phyloP scores from a whole-genome alignment of 768 basidiomycete species.

The Tremella yokohamensis region DNA sequence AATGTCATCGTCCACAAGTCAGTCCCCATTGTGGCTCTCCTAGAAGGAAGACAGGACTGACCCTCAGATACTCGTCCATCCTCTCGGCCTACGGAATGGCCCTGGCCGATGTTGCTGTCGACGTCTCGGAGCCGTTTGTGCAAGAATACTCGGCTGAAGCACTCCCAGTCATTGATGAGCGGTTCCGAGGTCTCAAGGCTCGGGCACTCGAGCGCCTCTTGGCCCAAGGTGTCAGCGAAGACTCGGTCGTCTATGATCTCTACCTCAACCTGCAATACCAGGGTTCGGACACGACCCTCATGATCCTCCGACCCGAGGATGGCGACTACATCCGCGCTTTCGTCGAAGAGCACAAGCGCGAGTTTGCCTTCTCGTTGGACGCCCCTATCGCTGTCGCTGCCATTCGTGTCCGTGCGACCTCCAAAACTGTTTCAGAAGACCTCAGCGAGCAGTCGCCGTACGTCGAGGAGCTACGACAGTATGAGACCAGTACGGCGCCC shows the following conservation, averaged over 20 bases:
- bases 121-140: not conserved
- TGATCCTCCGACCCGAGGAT: constrained; percentile 56
- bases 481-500: constrained; percentile 8
- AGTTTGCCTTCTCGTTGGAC: constrained; percentile 85
- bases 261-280: constrained; percentile 52
- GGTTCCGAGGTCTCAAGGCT: not conserved
- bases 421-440: constrained; percentile 14
- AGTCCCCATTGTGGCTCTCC: constrained; percentile 19
- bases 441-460: constrained; percentile 22
- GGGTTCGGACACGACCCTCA: constrained; percentile 71
- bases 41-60: not conserved
- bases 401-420: constrained; percentile 77
- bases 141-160: constrained; percentile 44
- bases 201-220: constrained; percentile 45
- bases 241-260: constrained; percentile 68
- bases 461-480: constrained; percentile 24
- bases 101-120: constrained; percentile 49
- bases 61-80: constrained; percentile 62
- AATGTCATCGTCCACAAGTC: constrained; percentile 15
- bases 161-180: not conserved
- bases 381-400: constrained; percentile 86
- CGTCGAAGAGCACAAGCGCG: constrained; percentile 71
- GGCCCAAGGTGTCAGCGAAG: constrained; percentile 49
- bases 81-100: constrained; percentile 86
- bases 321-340: constrained; percentile 75